Base-by-base conservation (phyloP, 1,139 yeast genomes). In the Suhomyces maxii region DNA sequence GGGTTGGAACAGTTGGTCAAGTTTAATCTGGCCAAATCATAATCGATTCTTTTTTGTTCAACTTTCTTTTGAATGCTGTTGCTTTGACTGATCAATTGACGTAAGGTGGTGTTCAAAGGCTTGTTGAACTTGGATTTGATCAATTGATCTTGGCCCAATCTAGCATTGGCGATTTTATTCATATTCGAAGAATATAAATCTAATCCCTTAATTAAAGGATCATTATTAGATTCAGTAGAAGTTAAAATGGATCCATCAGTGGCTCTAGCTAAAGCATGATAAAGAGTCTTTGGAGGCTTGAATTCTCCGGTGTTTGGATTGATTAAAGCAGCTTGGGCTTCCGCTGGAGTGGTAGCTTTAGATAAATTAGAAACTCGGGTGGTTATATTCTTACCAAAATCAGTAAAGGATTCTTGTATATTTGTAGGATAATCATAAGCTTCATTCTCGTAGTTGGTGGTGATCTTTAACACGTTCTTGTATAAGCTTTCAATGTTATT, bases 361-460 rank as follows among this genome's bases (percentile, higher is more conserved):
- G 91, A 79, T 54, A 88, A 75, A 52, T 83, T 87, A 46, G 79
- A 73, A 41, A 88, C 87, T 60, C 89, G 80, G 46, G 77, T 76
- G 44, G 85, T 73, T 51, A 89, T 77, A 53, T 80, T 80, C 66
- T 83, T 84, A 45, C 91, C 83, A 52, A 89, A 79, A 53, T 87
- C 95, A 44, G 78, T 77, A 54, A 89, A 80, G 14, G 93, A 84
- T 62, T 89, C 96, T 58, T 77, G 83, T 47, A 74, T 61, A 60
- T 86, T 85, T 46, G 83, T 80, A n/a, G 96, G 96, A 65, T 89
- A 89, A 66, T 89, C 97, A 67, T 89, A 89, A 46, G 86, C 77
- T 64, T 88, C 96, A 55, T 74, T 79, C 59, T 85, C 93, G 65
- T 86, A 89, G 48, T 79, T 79, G 34, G 78, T 69, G 48, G 95